These are phyloP conservation scores for Verticillium dahliae DNA, from an alignment of 2,329 filamentous ascomycete genomes.

Conservation along the genomic window DNA sequence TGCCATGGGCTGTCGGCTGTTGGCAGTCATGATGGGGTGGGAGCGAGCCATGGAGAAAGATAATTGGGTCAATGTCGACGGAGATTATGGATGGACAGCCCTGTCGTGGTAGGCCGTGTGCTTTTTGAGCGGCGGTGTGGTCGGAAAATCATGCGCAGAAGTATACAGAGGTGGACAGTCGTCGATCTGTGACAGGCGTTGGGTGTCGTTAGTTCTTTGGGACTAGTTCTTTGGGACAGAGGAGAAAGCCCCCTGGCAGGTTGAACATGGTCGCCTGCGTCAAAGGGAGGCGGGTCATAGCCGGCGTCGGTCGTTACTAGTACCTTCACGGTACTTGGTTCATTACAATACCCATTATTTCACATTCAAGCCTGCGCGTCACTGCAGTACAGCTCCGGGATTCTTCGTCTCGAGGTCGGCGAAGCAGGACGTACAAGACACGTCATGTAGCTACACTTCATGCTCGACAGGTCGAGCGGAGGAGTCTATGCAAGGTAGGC, in stretches of 20 bases:
- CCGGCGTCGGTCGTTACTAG: not conserved
- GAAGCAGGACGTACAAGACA: too few species aligned
- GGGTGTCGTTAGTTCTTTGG: not conserved
- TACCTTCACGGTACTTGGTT: not conserved
- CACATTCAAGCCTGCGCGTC: not conserved
- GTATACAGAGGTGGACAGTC: not conserved
- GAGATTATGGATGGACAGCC: constrained; percentile 55
- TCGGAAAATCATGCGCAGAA: not conserved
- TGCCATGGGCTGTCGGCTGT: constrained; percentile 62
- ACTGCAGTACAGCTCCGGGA: not conserved
- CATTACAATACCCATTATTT: not conserved
- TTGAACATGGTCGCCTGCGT: not conserved
- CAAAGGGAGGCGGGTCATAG: not conserved
- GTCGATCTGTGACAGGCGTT: not conserved
- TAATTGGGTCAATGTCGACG: constrained; percentile 76
- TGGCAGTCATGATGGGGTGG: constrained; percentile 87
- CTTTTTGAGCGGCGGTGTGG: not conserved
- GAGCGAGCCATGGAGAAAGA: constrained; percentile 54
- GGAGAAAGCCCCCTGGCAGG: not conserved
- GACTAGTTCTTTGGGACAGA: not conserved
- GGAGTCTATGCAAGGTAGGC: not conserved
- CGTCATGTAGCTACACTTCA: too few species aligned
- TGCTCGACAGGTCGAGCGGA: not conserved
- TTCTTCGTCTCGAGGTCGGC: not conserved
- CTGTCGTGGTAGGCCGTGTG: constrained; percentile 23